Base-by-base conservation (phyloP, 2,329 filamentous ascomycete genomes). In the Neodidymelliopsis sp. region DNA sequence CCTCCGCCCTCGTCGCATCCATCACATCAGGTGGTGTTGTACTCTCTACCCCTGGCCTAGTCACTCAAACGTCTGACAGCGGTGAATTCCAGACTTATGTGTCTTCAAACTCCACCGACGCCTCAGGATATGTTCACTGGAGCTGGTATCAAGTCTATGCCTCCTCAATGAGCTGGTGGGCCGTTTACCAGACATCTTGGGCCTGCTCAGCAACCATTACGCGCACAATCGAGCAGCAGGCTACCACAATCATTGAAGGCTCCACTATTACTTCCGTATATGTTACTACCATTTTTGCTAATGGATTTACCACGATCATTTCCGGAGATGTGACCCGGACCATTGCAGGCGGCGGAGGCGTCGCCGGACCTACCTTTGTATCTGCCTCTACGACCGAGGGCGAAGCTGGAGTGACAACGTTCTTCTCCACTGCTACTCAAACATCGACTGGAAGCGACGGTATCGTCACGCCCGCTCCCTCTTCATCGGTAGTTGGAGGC, bases 131-230 rank as follows among this genome's bases (percentile, higher is more conserved):
- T 31, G 52, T 60, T 11, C 53, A 59, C 37, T 67, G 49, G 43
- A 62, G 53, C 35, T 67, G 63, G 60, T 60, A 53, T 34, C 44
- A 56, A 5, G 24, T 61, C 0, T 64, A 59, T 23, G 62, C 57
- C 5, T 69, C 67, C 4, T 67, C 64, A 1, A 63, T 57, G 16
- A 60, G 49, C 11, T 70, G 65, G 66, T 61, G 40, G 33, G 64
- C 49, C 7, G 57, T 63, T 1, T 69, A 65, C 27, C 49, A 41
- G 12, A 64, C 62, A 1, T 57, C 59, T 1, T 69, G 65, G 62
- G 51, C 59, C 8, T 68, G 66, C 31, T 63, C 62, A 8, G 37
- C 50, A 20, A 53, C 52, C 4, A 40, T 62, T 29, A 56, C 60
- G 7, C 57, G 49, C 12, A 67, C 64, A 1, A 60, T 66, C 20